These are phyloP conservation scores for Saturnispora saitoi DNA, from an alignment of 805 yeast species.

Conservation along the genomic window DNA sequence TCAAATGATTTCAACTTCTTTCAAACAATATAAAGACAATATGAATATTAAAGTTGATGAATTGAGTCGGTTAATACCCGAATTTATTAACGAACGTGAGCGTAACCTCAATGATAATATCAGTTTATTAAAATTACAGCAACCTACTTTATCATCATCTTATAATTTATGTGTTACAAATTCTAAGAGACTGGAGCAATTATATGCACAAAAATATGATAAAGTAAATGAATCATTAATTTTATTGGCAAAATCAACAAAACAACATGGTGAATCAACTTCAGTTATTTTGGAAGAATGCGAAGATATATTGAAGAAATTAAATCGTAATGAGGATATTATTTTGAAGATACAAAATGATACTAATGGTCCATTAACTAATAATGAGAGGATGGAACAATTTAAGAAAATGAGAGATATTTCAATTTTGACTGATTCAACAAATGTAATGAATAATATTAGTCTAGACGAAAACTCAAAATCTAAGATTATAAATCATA, in stretches of 20 bases:
- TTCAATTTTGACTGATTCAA: slow-evolving; percentile 9
- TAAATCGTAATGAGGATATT: slow-evolving; percentile 23
- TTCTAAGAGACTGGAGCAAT: slow-evolving; percentile 39
- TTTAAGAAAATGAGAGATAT: slow-evolving; percentile 12
- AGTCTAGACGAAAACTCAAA: not conserved
- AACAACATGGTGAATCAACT: slow-evolving; percentile 42
- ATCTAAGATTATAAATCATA: not conserved
- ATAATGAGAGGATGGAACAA: slow-evolving; percentile 10
- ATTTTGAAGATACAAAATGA: slow-evolving; percentile 13
- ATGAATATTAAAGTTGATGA: slow-evolving; percentile 36
- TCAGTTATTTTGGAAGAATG: slow-evolving; percentile 37
- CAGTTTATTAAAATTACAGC: slow-evolving; percentile 33
- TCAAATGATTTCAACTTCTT: slow-evolving; percentile 46
- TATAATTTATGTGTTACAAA: slow-evolving; percentile 40
- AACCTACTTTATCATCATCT: slow-evolving; percentile 41
- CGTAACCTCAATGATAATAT: slow-evolving; percentile 31
- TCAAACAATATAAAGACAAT: slow-evolving; percentile 40
- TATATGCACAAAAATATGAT: slow-evolving; percentile 40
- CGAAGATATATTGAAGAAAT: slow-evolving; percentile 33
- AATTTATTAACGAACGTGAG: slow-evolving; percentile 31
- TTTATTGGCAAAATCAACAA: slow-evolving; percentile 36
- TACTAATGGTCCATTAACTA: slow-evolving; percentile 6
- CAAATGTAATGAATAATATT: not conserved
- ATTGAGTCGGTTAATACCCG: slow-evolving; percentile 31
- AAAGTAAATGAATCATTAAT: slow-evolving; percentile 35